These are phyloP conservation scores for Nyctanthes arbortristis DNA, from an alignment of 257 asterid species.

Conservation along the genomic window DNA sequence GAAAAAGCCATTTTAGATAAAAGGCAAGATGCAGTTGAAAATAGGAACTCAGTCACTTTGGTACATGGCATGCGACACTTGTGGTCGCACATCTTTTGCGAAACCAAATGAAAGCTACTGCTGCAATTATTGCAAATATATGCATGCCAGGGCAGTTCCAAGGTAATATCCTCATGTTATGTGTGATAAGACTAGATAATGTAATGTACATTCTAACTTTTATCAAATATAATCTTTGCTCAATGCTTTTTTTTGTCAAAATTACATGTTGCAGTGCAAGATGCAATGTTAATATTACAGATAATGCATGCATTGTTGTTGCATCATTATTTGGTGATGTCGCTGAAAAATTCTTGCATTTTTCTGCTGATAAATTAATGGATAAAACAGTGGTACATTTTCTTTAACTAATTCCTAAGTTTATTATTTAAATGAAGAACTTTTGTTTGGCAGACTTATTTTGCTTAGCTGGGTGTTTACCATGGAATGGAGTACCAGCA, in stretches of 20 bases:
- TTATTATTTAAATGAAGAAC: too few species aligned
- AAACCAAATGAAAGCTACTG: not conserved
- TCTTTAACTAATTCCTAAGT: too few species aligned
- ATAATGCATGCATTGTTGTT: not conserved
- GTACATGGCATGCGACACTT: not conserved
- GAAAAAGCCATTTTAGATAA: not conserved
- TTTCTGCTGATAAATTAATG: too few species aligned
- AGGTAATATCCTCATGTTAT: not conserved
- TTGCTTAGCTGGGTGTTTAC: too few species aligned
- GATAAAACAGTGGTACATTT: too few species aligned
- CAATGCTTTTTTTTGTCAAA: not conserved
- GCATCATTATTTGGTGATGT: not conserved
- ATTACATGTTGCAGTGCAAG: not conserved
- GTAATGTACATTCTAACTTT: too few species aligned
- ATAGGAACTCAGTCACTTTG: not conserved
- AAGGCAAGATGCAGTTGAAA: not conserved
- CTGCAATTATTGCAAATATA: not conserved
- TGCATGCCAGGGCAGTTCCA: not conserved
- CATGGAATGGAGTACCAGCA: too few species aligned
- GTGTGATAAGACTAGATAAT: not conserved
- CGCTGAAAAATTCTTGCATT: not conserved
- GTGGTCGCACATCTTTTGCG: not conserved
- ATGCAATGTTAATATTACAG: not conserved
- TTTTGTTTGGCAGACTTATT: too few species aligned
- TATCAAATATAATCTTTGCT: too few species aligned